Conservation (phyloP, 352 stramenopile genomes). For the Phytophthora tentaculata region DNA sequence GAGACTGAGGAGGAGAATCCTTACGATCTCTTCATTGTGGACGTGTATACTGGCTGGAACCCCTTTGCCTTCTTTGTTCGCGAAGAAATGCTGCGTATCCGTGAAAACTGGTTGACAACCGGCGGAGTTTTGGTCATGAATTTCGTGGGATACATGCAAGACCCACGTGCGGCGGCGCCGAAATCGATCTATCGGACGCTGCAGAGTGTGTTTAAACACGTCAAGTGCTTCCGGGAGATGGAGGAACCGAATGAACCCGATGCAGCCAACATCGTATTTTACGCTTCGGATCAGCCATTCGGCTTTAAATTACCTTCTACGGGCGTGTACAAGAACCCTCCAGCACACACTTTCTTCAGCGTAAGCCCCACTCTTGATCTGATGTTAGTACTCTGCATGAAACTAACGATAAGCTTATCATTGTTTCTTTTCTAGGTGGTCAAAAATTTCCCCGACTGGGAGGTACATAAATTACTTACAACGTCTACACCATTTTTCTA, state of each 20-base stretch:
- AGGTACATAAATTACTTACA: conserved; percentile 39
- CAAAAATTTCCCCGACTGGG: conserved; percentile 67
- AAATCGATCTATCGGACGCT: conserved; percentile 78
- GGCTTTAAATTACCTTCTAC: conserved; percentile 63
- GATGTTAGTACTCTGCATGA: background rate
- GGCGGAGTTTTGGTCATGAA: conserved; percentile 79
- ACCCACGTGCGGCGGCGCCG: conserved; percentile 50
- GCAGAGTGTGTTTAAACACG: conserved; percentile 67
- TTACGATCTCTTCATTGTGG: conserved; percentile 71
- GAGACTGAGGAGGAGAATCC: conserved; percentile 17
- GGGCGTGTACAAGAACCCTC: conserved; percentile 56
- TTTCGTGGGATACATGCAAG: conserved; percentile 77
- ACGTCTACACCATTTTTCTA: background rate
- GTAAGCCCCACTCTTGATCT: conserved; percentile 30
- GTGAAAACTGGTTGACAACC: conserved; percentile 56
- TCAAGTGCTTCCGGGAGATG: conserved; percentile 77
- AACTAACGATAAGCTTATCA: conserved; percentile 2
- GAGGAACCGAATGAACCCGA: conserved; percentile 41
- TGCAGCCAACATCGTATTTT: conserved; percentile 78
- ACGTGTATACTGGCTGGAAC: conserved; percentile 81
- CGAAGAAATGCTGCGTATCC: conserved; percentile 59
- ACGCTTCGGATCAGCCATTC: conserved; percentile 72
- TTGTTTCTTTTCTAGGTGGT: conserved; percentile 48
- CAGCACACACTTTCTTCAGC: conserved; percentile 58
- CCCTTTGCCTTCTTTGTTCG: conserved; percentile 72